Conservation (phyloP, 2,329 filamentous ascomycete species). For the Penicillium sp. region DNA sequence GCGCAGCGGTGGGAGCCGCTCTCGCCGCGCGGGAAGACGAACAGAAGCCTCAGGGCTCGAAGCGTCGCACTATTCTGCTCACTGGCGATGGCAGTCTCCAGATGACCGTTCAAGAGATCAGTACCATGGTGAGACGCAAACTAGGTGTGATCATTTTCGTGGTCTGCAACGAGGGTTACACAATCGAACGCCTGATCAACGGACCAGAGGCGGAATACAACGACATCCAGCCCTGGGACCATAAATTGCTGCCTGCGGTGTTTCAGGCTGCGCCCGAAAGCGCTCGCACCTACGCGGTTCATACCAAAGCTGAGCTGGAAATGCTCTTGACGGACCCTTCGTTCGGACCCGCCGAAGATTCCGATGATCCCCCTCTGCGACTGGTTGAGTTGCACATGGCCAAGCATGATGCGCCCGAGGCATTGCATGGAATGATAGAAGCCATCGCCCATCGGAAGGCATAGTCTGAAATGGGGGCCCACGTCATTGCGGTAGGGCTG, state of each 20-base stretch:
- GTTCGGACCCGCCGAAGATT: constrained; percentile 55
- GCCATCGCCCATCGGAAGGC: not conserved
- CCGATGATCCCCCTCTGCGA: constrained; percentile 49
- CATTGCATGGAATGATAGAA: not conserved
- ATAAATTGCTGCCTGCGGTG: constrained; percentile 65
- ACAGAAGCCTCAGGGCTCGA: constrained; percentile 10
- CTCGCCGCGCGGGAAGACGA: constrained; percentile 68
- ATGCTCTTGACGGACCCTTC: constrained; percentile 62
- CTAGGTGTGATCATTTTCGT: constrained; percentile 76
- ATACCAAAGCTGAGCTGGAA: constrained; percentile 67
- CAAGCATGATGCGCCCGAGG: constrained; percentile 68
- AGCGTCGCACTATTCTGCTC: constrained; percentile 72
- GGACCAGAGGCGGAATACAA: constrained; percentile 77
- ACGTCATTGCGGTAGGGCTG: constrained; percentile 5
- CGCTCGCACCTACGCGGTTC: constrained; percentile 63
- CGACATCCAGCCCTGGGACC: constrained; percentile 73
- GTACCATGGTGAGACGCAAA: constrained; percentile 73
- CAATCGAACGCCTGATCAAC: constrained; percentile 83
- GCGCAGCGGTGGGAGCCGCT: constrained; percentile 65
- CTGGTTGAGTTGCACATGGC: constrained; percentile 80
- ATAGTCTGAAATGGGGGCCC: not conserved
- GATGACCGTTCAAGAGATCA: constrained; percentile 77
- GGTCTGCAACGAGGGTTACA: constrained; percentile 82
- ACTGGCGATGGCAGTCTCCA: constrained; percentile 87
- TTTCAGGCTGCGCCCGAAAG: constrained; percentile 64